Evolutionary conservation across 495 filamentous ascomycete species (phyloP).

Genomic region (Penicillium pancosmium): DNA sequence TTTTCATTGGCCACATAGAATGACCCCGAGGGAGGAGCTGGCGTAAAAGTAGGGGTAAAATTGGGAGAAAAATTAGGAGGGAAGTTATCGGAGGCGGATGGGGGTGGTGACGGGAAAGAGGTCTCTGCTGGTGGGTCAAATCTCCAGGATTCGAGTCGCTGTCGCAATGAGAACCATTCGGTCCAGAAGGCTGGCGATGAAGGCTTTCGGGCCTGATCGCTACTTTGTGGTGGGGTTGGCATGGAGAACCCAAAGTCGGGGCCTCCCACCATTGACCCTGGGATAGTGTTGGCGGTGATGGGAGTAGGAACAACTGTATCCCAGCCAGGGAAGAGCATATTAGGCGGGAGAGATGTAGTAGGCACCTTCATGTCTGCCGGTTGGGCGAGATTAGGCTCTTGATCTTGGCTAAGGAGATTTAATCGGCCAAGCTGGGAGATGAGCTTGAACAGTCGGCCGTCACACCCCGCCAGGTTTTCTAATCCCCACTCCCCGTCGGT

Average conservation of each 20-base stretch:
- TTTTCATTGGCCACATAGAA: constrained; percentile 41
- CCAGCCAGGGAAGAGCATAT: constrained; percentile 37
- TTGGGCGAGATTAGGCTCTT: constrained; percentile 44
- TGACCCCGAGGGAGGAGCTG: constrained; percentile 31
- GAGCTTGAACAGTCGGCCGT: constrained; percentile 76
- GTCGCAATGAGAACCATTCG: constrained; percentile 81
- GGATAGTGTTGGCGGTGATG: neutral
- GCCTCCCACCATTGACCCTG: constrained; percentile 8
- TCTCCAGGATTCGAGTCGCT: constrained; percentile 78
- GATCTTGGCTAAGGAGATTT: constrained; percentile 85
- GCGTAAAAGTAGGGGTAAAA: constrained; percentile 28
- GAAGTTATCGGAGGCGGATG: constrained; percentile 17
- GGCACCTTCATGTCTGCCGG: constrained; percentile 34
- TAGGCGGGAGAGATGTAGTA: constrained; percentile 42
- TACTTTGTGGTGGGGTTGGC: constrained; percentile 32
- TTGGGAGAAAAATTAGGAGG: constrained; percentile 39
- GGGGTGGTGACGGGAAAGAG: constrained; percentile 29
- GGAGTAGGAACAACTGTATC: constrained; percentile 13
- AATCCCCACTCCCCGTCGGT: constrained; percentile 74
- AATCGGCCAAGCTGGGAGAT: constrained; percentile 78
- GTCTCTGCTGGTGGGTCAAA: constrained; percentile 55
- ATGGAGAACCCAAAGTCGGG: constrained; percentile 31
- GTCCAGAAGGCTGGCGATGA: constrained; percentile 69
- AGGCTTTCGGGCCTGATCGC: constrained; percentile 25
- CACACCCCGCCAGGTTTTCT: constrained; percentile 88